Evolutionary conservation across 2,329 filamentous ascomycete genomes (phyloP).

Genomic region (Ceratocystis smalleyi): DNA sequence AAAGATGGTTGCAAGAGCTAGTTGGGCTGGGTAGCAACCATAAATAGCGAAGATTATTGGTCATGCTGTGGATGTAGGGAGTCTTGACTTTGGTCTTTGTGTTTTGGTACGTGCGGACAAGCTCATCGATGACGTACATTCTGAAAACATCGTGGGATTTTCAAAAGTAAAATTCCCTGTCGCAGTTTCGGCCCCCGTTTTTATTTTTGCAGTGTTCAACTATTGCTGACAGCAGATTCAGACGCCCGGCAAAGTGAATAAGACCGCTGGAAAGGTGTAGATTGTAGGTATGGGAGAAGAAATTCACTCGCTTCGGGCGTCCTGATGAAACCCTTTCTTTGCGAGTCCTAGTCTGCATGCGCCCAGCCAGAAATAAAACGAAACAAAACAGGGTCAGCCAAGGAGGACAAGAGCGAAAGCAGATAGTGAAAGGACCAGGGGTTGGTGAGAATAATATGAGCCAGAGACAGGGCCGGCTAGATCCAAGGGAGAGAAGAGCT

Average conservation of each 20-base stretch:
- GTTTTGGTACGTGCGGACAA: not conserved
- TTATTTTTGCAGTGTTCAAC: not conserved
- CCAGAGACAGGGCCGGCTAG: not conserved
- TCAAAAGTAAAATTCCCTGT: not conserved
- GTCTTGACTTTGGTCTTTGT: not conserved
- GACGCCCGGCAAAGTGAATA: not conserved
- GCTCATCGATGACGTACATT: conserved; percentile 49
- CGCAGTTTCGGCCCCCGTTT: not conserved
- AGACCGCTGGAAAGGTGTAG: not conserved
- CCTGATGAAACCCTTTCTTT: not conserved
- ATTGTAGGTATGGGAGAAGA: not conserved
- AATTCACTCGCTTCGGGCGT: not conserved
- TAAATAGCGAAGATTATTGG: conserved; percentile 10
- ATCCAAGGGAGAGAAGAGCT: not conserved
- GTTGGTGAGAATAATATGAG: not conserved
- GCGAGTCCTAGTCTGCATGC: not conserved
- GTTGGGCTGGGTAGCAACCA: not conserved
- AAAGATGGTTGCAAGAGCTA: not conserved
- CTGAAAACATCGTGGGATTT: conserved; percentile 40
- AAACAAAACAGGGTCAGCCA: conserved; percentile 1
- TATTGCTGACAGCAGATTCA: not conserved
- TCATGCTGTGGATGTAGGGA: conserved; percentile 7
- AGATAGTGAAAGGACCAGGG: not conserved
- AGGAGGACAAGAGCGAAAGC: not conserved
- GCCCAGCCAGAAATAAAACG: not conserved